Percentiles rank a stretch among this genome's conserved stretches.
Evolutionary conservation across 495 filamentous ascomycete genomes (phyloP).

Genomic region (Emericellopsis terricola): DNA sequence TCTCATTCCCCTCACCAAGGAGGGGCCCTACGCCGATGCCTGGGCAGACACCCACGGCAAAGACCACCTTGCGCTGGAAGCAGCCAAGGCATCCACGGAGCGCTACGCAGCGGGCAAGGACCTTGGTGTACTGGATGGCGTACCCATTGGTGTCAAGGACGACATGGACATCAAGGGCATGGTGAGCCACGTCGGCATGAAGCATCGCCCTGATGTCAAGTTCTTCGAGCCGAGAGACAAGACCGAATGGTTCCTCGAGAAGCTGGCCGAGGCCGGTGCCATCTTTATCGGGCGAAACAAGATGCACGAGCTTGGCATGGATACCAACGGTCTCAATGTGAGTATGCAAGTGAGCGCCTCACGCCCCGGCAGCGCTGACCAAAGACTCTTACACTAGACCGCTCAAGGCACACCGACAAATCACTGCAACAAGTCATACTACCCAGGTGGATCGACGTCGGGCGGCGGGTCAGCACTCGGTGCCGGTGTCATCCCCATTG

Average conservation of each 20-base stretch:
- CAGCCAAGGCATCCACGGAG: conserved; percentile 51
- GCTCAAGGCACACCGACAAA: conserved; percentile 66
- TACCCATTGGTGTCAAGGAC: conserved; percentile 79
- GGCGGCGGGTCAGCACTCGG: conserved; percentile 65
- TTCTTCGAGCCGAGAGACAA: conserved; percentile 14
- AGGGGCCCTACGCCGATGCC: conserved; percentile 48
- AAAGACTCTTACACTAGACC: conserved; percentile 45
- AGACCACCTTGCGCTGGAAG: conserved; percentile 38
- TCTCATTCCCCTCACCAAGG: conserved; percentile 50
- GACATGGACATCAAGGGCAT: conserved; percentile 66
- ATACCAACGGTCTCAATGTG: conserved; percentile 2
- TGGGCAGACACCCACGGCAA: conserved; percentile 40
- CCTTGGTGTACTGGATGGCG: conserved; percentile 56
- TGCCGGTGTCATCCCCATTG: conserved; percentile 62
- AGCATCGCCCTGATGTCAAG: conserved; percentile 14
- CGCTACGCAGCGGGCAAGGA: conserved; percentile 47
- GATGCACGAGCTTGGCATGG: conserved; percentile 78
- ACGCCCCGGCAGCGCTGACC: too few species aligned
- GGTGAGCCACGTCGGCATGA: conserved; percentile 37
- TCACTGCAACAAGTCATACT: conserved; percentile 64
- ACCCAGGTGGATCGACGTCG: conserved; percentile 77
- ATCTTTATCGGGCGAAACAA: conserved; percentile 71
- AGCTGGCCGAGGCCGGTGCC: conserved; percentile 61
- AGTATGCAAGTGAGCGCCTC: too few species aligned
- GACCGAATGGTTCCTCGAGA: conserved; percentile 52